These are phyloP conservation scores for Symbiodinium natans DNA, from an alignment of 73 alveolate genomes.

Conservation along the genomic window DNA sequence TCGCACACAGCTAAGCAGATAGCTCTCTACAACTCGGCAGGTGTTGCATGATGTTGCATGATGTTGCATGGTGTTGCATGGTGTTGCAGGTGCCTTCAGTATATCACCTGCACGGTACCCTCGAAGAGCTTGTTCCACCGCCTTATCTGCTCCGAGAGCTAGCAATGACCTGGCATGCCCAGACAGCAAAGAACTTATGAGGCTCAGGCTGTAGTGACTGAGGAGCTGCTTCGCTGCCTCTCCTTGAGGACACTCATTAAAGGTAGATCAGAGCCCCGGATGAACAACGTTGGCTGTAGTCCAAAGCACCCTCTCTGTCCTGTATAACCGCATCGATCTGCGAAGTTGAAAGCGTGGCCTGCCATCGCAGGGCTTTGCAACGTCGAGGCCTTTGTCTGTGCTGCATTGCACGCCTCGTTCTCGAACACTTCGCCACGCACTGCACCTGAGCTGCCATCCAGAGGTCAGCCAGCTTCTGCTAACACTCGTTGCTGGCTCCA, in stretches of 20 bases:
- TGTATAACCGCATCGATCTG: slow-evolving; percentile 58
- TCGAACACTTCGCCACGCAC: slow-evolving; percentile 70
- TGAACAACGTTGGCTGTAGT: too few relatives aligned
- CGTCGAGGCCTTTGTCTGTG: background rate
- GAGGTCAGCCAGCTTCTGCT: too few relatives aligned
- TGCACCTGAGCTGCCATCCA: slow-evolving; percentile 10
- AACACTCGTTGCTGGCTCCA: too few relatives aligned
- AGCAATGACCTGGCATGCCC: too few relatives aligned
- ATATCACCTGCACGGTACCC: slow-evolving; percentile 39
- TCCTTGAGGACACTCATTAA: too few relatives aligned
- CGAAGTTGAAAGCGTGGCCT: slow-evolving; percentile 51
- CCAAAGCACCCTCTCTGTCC: too few relatives aligned
- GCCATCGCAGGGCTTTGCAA: background rate
- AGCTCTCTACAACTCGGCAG: too few relatives aligned
- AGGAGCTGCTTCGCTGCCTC: background rate
- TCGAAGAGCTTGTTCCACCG: background rate
- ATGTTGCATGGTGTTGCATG: too few relatives aligned
- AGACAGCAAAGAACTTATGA: too few relatives aligned
- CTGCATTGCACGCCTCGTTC: background rate
- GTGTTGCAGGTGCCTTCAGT: slow-evolving; percentile 51
- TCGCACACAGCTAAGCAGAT: too few relatives aligned
- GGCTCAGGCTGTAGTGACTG: background rate
- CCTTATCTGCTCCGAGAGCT: background rate
- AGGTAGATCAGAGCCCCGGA: too few relatives aligned
- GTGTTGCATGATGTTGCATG: too few relatives aligned